Conservation (phyloP, 2,329 filamentous ascomycete genomes). For the Cordyceps farinosa region DNA sequence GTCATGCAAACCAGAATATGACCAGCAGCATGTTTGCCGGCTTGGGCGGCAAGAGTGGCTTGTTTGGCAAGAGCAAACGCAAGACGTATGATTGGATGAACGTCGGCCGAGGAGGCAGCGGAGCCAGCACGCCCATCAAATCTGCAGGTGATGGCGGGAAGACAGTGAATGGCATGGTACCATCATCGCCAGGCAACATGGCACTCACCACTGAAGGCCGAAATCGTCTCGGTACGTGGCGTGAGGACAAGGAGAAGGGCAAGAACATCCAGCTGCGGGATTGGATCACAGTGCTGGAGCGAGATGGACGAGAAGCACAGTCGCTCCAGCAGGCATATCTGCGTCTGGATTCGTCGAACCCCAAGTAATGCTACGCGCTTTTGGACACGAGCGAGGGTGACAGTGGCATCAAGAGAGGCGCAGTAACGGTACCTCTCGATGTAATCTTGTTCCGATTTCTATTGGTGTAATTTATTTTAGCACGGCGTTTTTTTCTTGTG, state of each 20-base stretch:
- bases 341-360: constrained; percentile 47
- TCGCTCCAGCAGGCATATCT: constrained; percentile 58
- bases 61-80: constrained; percentile 58
- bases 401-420: background rate
- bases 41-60: constrained; percentile 58
- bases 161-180: constrained; percentile 31
- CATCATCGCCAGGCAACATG: constrained; percentile 31
- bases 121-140: constrained; percentile 49
- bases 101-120: constrained; percentile 46
- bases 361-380: constrained; percentile 32
- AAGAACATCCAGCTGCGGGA: constrained; percentile 81
- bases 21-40: constrained; percentile 71
- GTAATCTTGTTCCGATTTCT: constrained; percentile 25
- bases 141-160: constrained; percentile 33
- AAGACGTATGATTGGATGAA: constrained; percentile 78
- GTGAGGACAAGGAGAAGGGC: constrained; percentile 75
- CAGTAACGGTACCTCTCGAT: background rate
- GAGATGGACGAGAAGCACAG: constrained; percentile 65
- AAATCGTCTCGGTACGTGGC: constrained; percentile 67
- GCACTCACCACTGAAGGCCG: constrained; percentile 55
- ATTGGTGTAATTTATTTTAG: constrained; percentile 30
- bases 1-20: constrained; percentile 76
- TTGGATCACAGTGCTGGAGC: constrained; percentile 73
- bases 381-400: constrained; percentile 12
- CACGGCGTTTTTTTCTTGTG: constrained; percentile 29